Evolutionary conservation across 2,329 filamentous ascomycete genomes (phyloP), one percentile per base, ranked within the genome.

Genomic region (Clonostachys rhizophaga): DNA sequence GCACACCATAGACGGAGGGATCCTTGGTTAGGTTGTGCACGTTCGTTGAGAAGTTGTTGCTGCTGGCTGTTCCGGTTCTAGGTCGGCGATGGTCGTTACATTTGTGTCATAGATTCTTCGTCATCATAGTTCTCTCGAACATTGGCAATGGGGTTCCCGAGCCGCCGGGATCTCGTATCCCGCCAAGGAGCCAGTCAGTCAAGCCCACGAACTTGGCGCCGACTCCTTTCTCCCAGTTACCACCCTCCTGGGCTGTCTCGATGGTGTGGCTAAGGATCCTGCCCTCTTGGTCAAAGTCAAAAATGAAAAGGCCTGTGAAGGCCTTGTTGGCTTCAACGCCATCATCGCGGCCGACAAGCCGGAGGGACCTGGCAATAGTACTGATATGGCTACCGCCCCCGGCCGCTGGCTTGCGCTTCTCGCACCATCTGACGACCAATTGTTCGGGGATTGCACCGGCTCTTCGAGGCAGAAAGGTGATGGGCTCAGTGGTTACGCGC

Each of bases 161-260:
- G 35, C 61, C 61, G 8, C 54, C 51, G 6, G 65, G 62, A 43
- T 62, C 55, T 40, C 55, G 61, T 54, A 91, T 86, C 44, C 87
- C 87, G 3, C 91, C 91, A 37, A 97, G 74, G 53, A 99, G 69
- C 92, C 94, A 97, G 63, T 99, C 94, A 14, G 94, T 96, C 54
- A 97, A 71, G 13, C 87, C 91, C 14, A 97, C 90, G 17, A 99
- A 87, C 60, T 86, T 89, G 18, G 89, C 86, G 24, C 88, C 82
- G n/a, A 85, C 72, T 14, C 83, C 91, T 52, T 81, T 83, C 58
- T 96, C 91, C 83, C 87, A 95, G 50, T 89, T 83, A 37, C 86
- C 82, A 14, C 86, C 84, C 58, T 94, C 86, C 58, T 96, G 87
- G 2, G 89, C 87, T 68, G 95, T 89, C 68, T 99, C 94, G 58